These are phyloP conservation scores for Colletotrichum gloeosporioides DNA, from an alignment of 2,329 filamentous ascomycete genomes.

Conservation along the genomic window DNA sequence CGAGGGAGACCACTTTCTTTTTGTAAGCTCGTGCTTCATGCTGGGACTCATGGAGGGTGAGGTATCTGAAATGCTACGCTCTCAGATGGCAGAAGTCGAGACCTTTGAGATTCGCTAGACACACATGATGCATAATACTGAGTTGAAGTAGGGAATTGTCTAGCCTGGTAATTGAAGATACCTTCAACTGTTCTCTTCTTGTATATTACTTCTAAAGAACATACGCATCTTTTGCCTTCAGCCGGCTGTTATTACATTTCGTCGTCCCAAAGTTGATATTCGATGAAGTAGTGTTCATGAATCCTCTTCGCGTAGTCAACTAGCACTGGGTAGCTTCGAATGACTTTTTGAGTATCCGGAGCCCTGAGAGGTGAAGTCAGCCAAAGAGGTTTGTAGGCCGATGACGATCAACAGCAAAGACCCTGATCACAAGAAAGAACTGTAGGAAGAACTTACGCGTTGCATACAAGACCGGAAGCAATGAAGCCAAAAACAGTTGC, in stretches of 20 bases:
- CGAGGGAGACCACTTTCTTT: not conserved
- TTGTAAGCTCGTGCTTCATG: not conserved
- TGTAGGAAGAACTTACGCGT: constrained; percentile 49
- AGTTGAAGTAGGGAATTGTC: not conserved
- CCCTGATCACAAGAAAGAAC: not conserved
- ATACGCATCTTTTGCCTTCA: not conserved
- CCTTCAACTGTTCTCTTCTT: not conserved
- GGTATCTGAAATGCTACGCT: not conserved
- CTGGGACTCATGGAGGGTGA: not conserved
- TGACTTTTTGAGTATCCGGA: not conserved
- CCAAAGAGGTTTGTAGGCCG: not conserved
- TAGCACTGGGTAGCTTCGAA: not conserved
- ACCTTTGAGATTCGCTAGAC: not conserved
- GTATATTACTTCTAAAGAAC: not conserved
- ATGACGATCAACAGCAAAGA: not conserved
- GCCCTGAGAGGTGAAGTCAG: not conserved
- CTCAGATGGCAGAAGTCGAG: not conserved
- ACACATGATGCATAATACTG: not conserved
- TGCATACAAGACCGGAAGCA: constrained; percentile 53
- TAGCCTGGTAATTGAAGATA: not conserved
- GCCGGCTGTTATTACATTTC: not conserved
- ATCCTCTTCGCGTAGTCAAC: not conserved
- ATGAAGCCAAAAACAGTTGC: constrained; percentile 63
- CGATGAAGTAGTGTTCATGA: not conserved
- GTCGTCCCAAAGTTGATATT: not conserved